Evolutionary conservation across 2,329 filamentous ascomycete species (phyloP).

Genomic region (Cylindrodendrum hubeiense): DNA sequence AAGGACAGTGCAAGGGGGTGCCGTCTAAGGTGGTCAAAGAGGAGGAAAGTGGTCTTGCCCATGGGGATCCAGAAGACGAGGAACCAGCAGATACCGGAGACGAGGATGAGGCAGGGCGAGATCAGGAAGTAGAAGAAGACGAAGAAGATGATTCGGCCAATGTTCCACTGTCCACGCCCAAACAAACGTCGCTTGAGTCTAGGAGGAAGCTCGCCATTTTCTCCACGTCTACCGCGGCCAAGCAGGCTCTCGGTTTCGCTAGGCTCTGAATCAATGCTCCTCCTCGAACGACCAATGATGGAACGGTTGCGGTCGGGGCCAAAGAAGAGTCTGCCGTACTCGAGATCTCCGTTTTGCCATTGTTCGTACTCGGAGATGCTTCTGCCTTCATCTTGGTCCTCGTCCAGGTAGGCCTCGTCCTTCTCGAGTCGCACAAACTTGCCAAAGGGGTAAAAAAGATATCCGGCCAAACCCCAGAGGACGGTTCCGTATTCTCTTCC

Average conservation of each 20-base stretch:
- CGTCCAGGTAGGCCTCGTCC: conserved; percentile 93
- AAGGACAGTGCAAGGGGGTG: conserved; percentile 95
- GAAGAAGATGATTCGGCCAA: conserved; percentile 96
- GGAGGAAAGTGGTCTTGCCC: conserved; percentile 91
- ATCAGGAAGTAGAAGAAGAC: conserved; percentile 95
- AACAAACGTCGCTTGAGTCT: conserved; percentile 86
- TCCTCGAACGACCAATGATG: conserved; percentile 85
- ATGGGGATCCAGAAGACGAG: conserved; percentile 98
- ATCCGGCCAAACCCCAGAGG: conserved; percentile 85
- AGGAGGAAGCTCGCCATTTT: conserved; percentile 52
- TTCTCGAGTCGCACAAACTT: conserved; percentile 94
- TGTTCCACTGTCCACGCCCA: conserved; percentile 94
- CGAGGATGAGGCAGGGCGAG: conserved; percentile 85
- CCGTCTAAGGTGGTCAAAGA: conserved; percentile 91
- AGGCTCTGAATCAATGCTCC: conserved; percentile 86
- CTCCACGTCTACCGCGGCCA: conserved; percentile 69
- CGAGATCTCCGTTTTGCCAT: conserved; percentile 97
- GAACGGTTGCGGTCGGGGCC: conserved; percentile 84
- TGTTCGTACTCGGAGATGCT: conserved; percentile 99
- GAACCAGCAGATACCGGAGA: conserved; percentile 93
- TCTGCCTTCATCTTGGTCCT: conserved; percentile 94
- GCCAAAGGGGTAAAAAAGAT: conserved; percentile 96
- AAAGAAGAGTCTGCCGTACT: conserved; percentile 96
- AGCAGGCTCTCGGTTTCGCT: conserved; percentile 93
- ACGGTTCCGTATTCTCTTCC: conserved; percentile 88